Conservation (phyloP, 176 grass and related monocot genomes). For the Carex parvula region DNA sequence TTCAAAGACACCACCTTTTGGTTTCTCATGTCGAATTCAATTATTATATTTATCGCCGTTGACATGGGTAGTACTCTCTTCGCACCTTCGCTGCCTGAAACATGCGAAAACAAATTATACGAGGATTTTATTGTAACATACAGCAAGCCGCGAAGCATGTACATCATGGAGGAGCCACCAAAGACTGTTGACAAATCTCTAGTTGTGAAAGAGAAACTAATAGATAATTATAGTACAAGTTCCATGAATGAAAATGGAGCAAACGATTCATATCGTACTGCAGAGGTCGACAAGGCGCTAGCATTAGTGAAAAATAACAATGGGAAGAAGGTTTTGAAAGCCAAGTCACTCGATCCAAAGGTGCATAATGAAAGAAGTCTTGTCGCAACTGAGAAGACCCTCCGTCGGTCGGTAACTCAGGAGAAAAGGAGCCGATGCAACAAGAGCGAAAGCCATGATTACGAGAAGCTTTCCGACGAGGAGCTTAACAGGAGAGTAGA, state of each 20-base stretch:
- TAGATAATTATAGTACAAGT: conserved; percentile 9
- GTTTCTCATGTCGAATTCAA: conserved; percentile 98
- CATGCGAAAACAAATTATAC: not conserved
- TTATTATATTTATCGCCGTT: conserved; percentile 78
- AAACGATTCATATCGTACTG: not conserved
- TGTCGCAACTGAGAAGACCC: conserved; percentile 13
- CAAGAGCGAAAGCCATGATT: conserved; percentile 32
- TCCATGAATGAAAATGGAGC: not conserved
- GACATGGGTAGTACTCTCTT: conserved; percentile 72
- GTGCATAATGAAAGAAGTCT: conserved; percentile 33
- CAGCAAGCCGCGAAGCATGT: not conserved
- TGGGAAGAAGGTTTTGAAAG: not conserved
- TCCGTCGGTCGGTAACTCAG: conserved; percentile 25
- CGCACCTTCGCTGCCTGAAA: conserved; percentile 3
- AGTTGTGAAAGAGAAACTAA: conserved; percentile 14
- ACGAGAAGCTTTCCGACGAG: conserved; percentile 60
- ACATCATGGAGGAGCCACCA: conserved; percentile 2
- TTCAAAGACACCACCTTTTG: conserved; percentile 94
- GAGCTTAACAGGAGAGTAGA: conserved; percentile 80
- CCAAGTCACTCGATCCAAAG: conserved; percentile 28
- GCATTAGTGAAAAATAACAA: not conserved
- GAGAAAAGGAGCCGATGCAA: conserved; percentile 1
- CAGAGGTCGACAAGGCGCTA: not conserved
- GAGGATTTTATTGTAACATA: not conserved
- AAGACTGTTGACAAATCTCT: not conserved